Evolutionary conservation across 1,284 basidiomycete species (phyloP), one percentile per base, ranked within the genome.

Genomic region (Heterobasidion irregulare): DNA sequence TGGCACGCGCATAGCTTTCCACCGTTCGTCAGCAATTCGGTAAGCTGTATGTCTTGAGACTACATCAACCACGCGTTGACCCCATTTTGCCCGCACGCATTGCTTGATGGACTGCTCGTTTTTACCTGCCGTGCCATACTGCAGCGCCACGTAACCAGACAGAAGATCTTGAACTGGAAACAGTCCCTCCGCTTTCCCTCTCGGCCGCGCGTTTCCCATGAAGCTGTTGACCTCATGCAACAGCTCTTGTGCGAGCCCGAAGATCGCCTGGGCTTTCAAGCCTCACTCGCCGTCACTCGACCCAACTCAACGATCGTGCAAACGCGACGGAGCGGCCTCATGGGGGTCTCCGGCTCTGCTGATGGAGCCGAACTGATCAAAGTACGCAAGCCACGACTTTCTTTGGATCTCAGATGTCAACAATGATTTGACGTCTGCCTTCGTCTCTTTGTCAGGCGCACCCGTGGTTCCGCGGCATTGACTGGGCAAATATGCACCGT

Each of bases 141-240:
- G 16, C 63, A 93, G 86, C 82, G 93, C 41, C 92, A 94, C 70
- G 82, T 92, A 61, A 95, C 94, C 53, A 80, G 93, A 55, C 89
- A 93, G 72, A 93, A 92, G 72, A 94, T 94, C 66, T 75, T 97
- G 61, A 94, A 95, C 72, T 98, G 94, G 94, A 85, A 85, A 59
- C 84, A 88, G 67, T 84, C 86, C 36, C 78, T 98, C 59, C 84
- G 86, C 56, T 98, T 98, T 72, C 94, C 94, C 2, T 78, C 88
- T 18, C 82, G 84, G 60, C 93, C 93, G 57, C 79, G 77, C 57
- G 84, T 96, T 55, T 94, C 93, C 33, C 82, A 82, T 62, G 91
- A 94, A 69, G 94, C 87, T 41, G 79, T 92, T 59, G 86, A 88
- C 72, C 77, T 98, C 64, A 93, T 98, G 79, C 79, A 86, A 61